Base-by-base conservation (phyloP, 805 yeast species). In the Blastobotrys robertii region DNA sequence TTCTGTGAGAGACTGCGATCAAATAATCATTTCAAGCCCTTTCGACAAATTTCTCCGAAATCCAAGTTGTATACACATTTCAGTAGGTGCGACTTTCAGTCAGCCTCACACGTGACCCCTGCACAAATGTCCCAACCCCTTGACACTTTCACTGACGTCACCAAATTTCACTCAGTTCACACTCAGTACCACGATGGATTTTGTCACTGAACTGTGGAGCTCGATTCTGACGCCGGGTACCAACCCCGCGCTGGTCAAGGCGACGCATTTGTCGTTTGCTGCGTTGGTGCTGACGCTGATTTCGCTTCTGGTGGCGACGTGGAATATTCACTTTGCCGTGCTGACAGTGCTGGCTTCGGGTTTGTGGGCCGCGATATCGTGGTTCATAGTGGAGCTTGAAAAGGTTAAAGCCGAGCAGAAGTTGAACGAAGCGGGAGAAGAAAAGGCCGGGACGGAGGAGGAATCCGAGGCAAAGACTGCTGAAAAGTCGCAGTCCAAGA, bases 201-300 rank as follows among this genome's bases (percentile, higher is more conserved):
- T 67, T 57, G 45, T 82, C 31, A 66, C 63, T 19, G 94, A 83
- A 19, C 70, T 90, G 36, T 88, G 97, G 97, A 80, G 83, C 44
- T 84, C 95, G 10, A 76, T 92, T 22, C 84, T 90, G 63, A 79
- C 85, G 12, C 97, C 97, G 4, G 98, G 98, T 1, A 77, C 95
- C 1, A 76, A 92, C 1, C 96, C 97, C 1, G 86, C 94, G 1
- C 70, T 92, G 41, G 70, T 87, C n/a, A 69, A 72, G 32, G 97
- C 97, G 2, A 90, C 97, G 0, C 97, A 92, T 59, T 72, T 67
- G 2, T 82, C 96, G 2, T 92, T 92, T 55, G 66, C 73, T 0
- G 69, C 81, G 8, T 69, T 92, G 44, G 66, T 78, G 9, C 38
- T 74, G 4, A 70, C 84, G 1, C 68, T 90, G 47, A 47, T 66